Evolutionary conservation across 139 green algal genomes (phyloP).

Genomic region (Micromonas commoda): DNA sequence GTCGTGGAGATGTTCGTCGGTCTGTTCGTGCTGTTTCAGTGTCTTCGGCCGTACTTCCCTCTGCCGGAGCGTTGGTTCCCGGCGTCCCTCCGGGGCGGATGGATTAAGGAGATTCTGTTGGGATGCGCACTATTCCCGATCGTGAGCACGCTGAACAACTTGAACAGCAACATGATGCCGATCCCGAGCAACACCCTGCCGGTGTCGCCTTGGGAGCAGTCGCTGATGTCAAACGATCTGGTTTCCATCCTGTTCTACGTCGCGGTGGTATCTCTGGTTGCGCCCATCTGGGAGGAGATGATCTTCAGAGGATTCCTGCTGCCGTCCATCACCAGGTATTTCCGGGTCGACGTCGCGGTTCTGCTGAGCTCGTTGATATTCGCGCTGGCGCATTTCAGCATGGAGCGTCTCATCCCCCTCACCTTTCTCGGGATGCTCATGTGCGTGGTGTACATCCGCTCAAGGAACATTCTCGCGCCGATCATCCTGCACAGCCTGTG

Average conservation of each 20-base stretch:
- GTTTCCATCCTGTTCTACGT: slow-evolving; percentile 7
- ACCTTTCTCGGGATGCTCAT: slow-evolving; percentile 81
- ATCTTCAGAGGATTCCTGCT: slow-evolving; percentile 95
- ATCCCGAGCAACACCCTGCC: not conserved
- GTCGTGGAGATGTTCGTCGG: slow-evolving; percentile 55
- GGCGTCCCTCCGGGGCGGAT: slow-evolving; percentile 34
- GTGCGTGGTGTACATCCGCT: slow-evolving; percentile 60
- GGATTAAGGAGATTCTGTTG: slow-evolving; percentile 19
- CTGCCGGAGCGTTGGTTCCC: slow-evolving; percentile 5
- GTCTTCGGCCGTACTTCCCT: slow-evolving; percentile 50
- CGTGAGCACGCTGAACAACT: not conserved
- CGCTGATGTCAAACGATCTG: not conserved
- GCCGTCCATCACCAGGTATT: slow-evolving; percentile 59
- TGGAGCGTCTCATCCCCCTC: slow-evolving; percentile 75
- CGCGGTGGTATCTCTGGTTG: slow-evolving; percentile 44
- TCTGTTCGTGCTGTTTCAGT: slow-evolving; percentile 58
- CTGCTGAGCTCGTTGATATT: slow-evolving; percentile 59
- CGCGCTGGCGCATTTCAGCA: slow-evolving; percentile 75
- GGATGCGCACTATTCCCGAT: slow-evolving; percentile 3
- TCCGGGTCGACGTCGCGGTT: slow-evolving; percentile 48
- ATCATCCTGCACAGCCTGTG: slow-evolving; percentile 71
- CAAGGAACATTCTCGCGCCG: slow-evolving; percentile 64
- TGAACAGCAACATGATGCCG: slow-evolving; percentile 29
- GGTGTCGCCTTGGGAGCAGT: slow-evolving; percentile 1
- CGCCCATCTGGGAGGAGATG: slow-evolving; percentile 88